Evolutionary conservation across 345 rosid genomes (phyloP).

Genomic region (Eucalyptus marginata): DNA sequence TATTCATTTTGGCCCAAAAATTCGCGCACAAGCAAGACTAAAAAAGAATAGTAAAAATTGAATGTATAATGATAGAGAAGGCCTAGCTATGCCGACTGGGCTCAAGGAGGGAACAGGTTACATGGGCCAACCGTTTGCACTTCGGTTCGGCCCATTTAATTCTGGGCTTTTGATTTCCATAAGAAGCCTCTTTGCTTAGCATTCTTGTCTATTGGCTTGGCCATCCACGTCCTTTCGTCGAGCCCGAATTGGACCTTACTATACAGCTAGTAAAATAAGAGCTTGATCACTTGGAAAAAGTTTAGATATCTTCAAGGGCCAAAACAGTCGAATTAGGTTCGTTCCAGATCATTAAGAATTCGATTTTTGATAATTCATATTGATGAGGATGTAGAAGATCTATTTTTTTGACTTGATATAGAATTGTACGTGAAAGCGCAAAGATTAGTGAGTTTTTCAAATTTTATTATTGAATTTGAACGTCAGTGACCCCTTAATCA

Average conservation of each 20-base stretch:
- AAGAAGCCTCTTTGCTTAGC: not conserved
- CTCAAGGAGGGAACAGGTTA: not conserved
- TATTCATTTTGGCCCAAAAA: not conserved
- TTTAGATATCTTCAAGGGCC: not conserved
- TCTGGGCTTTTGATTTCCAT: not conserved
- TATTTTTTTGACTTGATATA: not conserved
- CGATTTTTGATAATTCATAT: not conserved
- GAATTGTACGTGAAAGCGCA: accelerated
- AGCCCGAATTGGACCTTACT: not conserved
- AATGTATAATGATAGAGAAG: not conserved
- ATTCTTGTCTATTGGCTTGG: not conserved
- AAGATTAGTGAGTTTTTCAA: not conserved
- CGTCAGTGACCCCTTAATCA: not conserved
- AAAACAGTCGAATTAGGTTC: not conserved
- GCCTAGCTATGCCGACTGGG: not conserved
- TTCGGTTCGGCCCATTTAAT: not conserved
- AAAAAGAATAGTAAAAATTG: not conserved
- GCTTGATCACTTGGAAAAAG: not conserved
- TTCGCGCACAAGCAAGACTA: not conserved
- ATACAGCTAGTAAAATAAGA: not conserved
- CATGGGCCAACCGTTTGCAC: not conserved
- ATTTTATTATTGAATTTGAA: not conserved
- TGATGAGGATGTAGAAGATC: not conserved
- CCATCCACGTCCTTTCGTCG: not conserved
- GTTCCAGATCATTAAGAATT: not conserved